Evolutionary conservation across 2,329 filamentous ascomycete species (phyloP), one percentile per base, ranked within the genome.

Genomic region (Colletotrichum scovillei): DNA sequence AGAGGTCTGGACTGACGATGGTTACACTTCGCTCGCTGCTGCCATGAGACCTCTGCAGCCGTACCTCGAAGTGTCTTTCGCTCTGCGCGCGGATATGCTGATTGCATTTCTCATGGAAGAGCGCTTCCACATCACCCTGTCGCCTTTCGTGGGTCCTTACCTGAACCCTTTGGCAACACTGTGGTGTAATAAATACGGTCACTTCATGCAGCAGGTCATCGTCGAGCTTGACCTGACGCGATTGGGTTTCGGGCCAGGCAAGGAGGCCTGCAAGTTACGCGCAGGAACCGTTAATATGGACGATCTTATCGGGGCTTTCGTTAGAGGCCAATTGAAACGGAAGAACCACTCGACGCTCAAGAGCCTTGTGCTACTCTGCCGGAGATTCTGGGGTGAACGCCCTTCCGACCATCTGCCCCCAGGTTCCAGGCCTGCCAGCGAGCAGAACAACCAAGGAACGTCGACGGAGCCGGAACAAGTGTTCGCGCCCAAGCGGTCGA

Each of bases 151-250:
- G 4, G 79, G 78, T 1, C 74, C 75, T 0, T 67, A 69, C 6
- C 75, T 82, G 1, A 82, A 80, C 42, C 83, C 83, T 0, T 78
- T 84, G 0, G 82, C 81, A 1, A 82, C 80, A 0, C 67, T 74
- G 4, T 85, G 81, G 80, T 74, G 84, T 30, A 78, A 79, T 35
- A 76, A 66, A 8, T 85, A 85, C 60, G 80, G 80, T 1, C 65
- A 76, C 1, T 81, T 82, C 42, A 82, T 86, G 75, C 79, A 76
- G 19, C 78, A 79, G 30, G 75, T 87, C 26, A 79, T 80, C 1
- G 62, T 87, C 11, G 85, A 87, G 72, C 35, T 87, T 1, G 85
- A 86, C 72, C 77, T 85, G 76, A 81, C 84, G 0, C 80, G 78
- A 12, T 76, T 84, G 9, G 78, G 80, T 1, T 82, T 82, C 26